These are phyloP conservation scores for Camellia sinensis DNA, from an alignment of 148 eudicot genomes.

Conservation along the genomic window DNA sequence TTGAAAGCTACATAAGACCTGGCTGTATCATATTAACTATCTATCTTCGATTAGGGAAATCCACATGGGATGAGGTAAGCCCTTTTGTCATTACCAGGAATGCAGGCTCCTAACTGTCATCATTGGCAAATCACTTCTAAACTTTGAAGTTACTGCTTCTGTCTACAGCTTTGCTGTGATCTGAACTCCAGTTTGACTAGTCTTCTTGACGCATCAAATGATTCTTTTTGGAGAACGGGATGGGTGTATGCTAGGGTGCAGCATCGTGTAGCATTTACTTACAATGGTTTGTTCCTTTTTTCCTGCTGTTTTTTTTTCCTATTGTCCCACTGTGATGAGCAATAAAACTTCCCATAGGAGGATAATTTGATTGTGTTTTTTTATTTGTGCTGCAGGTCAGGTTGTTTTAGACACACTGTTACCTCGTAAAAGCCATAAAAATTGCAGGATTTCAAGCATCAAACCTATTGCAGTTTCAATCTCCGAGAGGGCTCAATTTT, in stretches of 20 bases:
- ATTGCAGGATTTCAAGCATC: slow-evolving; percentile 58
- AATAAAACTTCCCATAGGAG: not conserved
- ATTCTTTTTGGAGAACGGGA: slow-evolving; percentile 90
- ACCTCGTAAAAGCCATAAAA: slow-evolving; percentile 38
- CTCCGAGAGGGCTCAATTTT: slow-evolving; percentile 52
- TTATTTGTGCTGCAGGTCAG: slow-evolving; percentile 51
- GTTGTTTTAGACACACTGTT: slow-evolving; percentile 71
- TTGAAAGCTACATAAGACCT: slow-evolving; percentile 94
- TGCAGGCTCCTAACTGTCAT: not conserved
- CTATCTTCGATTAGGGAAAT: slow-evolving; percentile 64
- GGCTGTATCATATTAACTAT: slow-evolving; percentile 84
- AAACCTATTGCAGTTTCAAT: slow-evolving; percentile 77
- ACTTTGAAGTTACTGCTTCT: slow-evolving; percentile 20
- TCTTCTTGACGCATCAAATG: slow-evolving; percentile 63
- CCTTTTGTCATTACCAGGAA: slow-evolving; percentile 5
- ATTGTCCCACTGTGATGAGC: not conserved
- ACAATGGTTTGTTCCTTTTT: slow-evolving; percentile 56
- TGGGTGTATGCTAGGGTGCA: slow-evolving; percentile 82
- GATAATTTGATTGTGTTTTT: not conserved
- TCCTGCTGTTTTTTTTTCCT: not conserved
- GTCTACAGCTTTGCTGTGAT: slow-evolving; percentile 66
- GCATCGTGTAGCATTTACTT: slow-evolving; percentile 63
- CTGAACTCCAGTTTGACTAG: slow-evolving; percentile 57
- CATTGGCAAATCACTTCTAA: not conserved
- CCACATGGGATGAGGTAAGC: slow-evolving; percentile 87